Base-by-base conservation (phyloP, 164 flowering plant species). In the Echeveria elegans region DNA sequence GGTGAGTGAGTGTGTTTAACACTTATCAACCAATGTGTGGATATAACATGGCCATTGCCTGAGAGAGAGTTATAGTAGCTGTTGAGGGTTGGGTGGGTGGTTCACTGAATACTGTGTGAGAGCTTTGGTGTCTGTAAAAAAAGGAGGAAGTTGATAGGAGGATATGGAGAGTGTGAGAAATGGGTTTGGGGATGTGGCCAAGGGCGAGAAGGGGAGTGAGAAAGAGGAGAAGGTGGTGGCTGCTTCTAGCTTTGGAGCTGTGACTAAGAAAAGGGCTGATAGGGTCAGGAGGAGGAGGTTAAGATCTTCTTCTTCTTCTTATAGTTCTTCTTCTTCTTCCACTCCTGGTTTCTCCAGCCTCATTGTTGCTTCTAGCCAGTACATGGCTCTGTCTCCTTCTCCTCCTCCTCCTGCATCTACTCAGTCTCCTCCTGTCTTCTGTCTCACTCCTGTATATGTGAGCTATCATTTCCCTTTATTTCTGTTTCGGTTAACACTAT, bases 241-340 rank as follows among this genome's bases (percentile, higher is more conserved):
- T 53, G 60, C 60, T 26, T 53, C 31, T 16, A 53, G 60, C 4
- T 53, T 24, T 28, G 60, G 16, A 53, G 31, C 60, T 53, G 60
- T 53, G 60, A 53, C 60, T 53, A 53, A 31, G 60, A 53, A 26
- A 53, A 53, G 60, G 60, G 31, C 31, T 53, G 60, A 53, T 53
- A 53, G 60, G 31, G 31, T 11, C 16, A 53, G 60, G 30, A 53
- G 60, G 31, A 53, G 31, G 18, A 50, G 6, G 56, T 4, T 50
- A 26, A 21, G 10, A 50, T n/a, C 56, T 21, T 50, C 1, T 50
- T 6, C 56, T 50, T 10, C 60, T 53, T 8, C 56, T 50, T 40
- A 12, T 2, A 7, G 45, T 40, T 9, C 14, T 40, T 40, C 45
- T 40, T 40, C 45, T 11, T 40, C 45, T 15, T 40, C 45, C 1